These are phyloP conservation scores for Phytomonas sp. DNA, from an alignment of 208 protist species.

Conservation along the genomic window DNA sequence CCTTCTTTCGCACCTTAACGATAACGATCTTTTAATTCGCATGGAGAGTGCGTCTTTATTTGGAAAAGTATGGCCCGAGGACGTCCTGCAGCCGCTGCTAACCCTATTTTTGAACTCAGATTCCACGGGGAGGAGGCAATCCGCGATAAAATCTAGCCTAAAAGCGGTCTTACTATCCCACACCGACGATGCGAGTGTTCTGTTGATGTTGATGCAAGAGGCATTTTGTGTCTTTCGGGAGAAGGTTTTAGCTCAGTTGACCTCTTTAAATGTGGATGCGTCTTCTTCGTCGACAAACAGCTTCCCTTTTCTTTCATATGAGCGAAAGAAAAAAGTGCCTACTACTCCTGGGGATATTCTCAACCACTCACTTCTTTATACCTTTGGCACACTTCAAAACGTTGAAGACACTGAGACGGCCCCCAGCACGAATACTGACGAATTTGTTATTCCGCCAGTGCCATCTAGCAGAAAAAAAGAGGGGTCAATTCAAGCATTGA, in stretches of 20 bases:
- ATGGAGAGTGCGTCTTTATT: conserved; percentile 63
- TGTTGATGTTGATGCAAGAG: conserved; percentile 28
- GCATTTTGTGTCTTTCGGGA: conserved; percentile 10
- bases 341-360: conserved; percentile 38
- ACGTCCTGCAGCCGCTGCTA: conserved; percentile 62
- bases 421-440: neutral
- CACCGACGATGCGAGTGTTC: conserved; percentile 21
- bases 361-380: conserved; percentile 31
- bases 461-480: neutral
- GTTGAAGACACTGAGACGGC: conserved; percentile 2
- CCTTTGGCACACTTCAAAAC: conserved; percentile 4
- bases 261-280: neutral
- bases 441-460: neutral
- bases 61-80: conserved; percentile 61
- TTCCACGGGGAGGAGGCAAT: conserved; percentile 34
- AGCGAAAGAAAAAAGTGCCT: conserved; percentile 5
- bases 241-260: too few relatives aligned
- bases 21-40: conserved; percentile 68
- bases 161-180: conserved; percentile 43
- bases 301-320: neutral
- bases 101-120: conserved; percentile 45
- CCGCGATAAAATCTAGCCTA: conserved; percentile 35
- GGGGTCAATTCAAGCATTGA: neutral
- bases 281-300: neutral
- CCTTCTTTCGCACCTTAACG: conserved; percentile 57